Evolutionary conservation across 345 rosid species (phyloP).

Genomic region (Arabidopsis arenosa): DNA sequence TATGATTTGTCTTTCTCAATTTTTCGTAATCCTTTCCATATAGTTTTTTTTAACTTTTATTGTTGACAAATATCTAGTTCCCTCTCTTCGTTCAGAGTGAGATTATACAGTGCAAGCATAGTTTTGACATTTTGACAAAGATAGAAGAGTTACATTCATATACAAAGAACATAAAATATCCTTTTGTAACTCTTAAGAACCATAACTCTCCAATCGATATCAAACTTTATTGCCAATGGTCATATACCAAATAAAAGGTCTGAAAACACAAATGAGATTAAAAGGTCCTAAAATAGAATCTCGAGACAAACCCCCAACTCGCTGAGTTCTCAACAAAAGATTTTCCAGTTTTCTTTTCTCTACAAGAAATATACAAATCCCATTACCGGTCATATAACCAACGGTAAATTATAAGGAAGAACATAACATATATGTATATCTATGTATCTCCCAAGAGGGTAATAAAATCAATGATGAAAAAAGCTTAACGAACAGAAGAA

Average conservation of each 20-base stretch:
- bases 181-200: not conserved
- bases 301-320: constrained; percentile 31
- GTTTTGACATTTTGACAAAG: not conserved
- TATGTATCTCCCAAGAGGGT: constrained; percentile 37
- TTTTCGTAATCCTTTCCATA: no score
- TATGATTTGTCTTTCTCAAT: no score
- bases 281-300: constrained; percentile 19
- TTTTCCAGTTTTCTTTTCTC: constrained; percentile 43
- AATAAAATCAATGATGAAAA: constrained; percentile 34
- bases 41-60: no score
- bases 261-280: constrained; percentile 21
- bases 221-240: constrained; percentile 20
- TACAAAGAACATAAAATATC: not conserved
- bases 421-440: constrained; percentile 26
- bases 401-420: constrained; percentile 33
- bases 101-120: not conserved
- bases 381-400: constrained; percentile 31
- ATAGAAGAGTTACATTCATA: not conserved
- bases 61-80: no score
- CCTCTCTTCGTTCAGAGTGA: not conserved
- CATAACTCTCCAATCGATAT: not conserved
- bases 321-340: constrained; percentile 34
- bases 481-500: constrained; percentile 24
- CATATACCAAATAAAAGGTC: constrained; percentile 15
- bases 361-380: constrained; percentile 46